Conservation (phyloP, 2,329 filamentous ascomycete species). For the Phaeosphaeriaceae sp. region DNA sequence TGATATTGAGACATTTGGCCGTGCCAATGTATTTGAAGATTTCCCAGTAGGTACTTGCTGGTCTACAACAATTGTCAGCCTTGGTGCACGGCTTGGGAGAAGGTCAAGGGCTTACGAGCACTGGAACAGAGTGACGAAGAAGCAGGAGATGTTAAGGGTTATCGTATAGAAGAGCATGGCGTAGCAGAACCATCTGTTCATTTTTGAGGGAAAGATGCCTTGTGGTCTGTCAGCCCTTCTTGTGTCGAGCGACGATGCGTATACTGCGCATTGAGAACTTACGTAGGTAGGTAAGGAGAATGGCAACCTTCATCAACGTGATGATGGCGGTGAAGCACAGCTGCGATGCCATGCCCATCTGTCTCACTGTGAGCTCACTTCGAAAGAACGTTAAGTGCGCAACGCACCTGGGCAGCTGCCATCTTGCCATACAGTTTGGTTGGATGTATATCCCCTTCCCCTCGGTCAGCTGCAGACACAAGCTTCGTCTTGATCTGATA, state of each 20-base stretch:
- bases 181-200: slow-evolving; percentile 39
- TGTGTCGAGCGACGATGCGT: too few species aligned
- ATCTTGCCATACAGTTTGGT: slow-evolving; percentile 18
- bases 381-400: neutral
- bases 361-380: neutral
- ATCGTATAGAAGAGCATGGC: slow-evolving; percentile 32
- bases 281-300: slow-evolving; percentile 29
- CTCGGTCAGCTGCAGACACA: slow-evolving; percentile 3
- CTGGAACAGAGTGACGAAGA: slow-evolving; percentile 37
- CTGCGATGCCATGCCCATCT: slow-evolving; percentile 19
- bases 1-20: slow-evolving; percentile 32
- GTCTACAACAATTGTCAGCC: slow-evolving; percentile 9
- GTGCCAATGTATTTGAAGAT: slow-evolving; percentile 29
- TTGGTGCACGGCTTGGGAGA: too few species aligned
- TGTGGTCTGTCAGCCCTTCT: neutral
- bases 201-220: slow-evolving; percentile 36
- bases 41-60: slow-evolving; percentile 32
- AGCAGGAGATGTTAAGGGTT: slow-evolving; percentile 22
- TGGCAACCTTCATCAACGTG: slow-evolving; percentile 37
- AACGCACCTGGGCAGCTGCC: slow-evolving; percentile 25
- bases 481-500: neutral
- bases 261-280: too few species aligned
- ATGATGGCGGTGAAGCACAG: slow-evolving; percentile 32
- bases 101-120: slow-evolving; percentile 35
- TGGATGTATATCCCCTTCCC: slow-evolving; percentile 29